Base-by-base conservation (phyloP, 176 grass and related monocot species). In the Bonia amplexicaulis region DNA sequence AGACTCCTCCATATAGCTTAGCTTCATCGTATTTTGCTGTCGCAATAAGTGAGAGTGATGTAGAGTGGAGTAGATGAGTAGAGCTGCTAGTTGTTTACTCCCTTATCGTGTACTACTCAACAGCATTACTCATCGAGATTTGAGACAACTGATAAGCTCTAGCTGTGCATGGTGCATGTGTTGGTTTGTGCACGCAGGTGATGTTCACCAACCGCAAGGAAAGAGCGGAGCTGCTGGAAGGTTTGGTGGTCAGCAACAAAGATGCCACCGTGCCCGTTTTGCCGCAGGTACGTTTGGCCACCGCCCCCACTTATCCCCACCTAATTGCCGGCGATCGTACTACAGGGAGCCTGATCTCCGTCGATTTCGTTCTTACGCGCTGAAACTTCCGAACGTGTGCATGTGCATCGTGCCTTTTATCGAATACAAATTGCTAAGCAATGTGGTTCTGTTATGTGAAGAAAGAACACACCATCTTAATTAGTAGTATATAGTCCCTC, bases 191-290 rank as follows among this genome's bases (percentile, higher is more conserved):
- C 46, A 74, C 37, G 61, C 85, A 97, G 93, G 88, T 91, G 33
- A 98, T 98, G 93, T 95, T 93, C 81, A 71, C 48, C 68, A 89
- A 98, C 87, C 90, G 86, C 69, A 98, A 98, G 80, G 91, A 98
- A 80, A 92, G 88, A 67, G 85, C 77, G 0, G 96, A 98, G 85
- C 66, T 98, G 77, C 87, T 98, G 48, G 84, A 98, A 88, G 91
- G 87, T 62, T 83, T 93, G 89, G 80, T 98, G 87, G 89, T 93
- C 82, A 95, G 91, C 87, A 92, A 92, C 76, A 91, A 94, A 80
- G 93, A 93, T 47, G 89, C 89, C 76, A 90, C 66, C 25, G 69
- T 93, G 60, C 93, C 96, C 17, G 81, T 79, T 13, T 81, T 98
- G 23, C 16, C 82, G 9, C 93, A 92, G 93, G 93, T 93, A 82